phyloP scores from a whole-genome alignment of 225 moss, liverwort and hornwort genomes.

The Bryum argenteum region DNA sequence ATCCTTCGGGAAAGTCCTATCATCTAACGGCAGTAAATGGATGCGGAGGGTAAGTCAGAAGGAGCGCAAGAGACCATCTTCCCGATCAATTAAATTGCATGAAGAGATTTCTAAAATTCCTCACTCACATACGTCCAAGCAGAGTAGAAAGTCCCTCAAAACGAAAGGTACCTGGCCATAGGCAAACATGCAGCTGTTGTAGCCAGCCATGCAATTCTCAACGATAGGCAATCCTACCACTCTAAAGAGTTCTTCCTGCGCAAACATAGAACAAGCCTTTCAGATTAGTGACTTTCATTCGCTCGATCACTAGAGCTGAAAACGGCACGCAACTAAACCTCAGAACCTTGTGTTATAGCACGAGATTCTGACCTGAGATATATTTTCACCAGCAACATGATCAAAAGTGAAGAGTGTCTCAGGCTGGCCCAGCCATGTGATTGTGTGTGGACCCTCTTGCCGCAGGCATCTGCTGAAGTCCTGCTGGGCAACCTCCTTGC shows the following conservation, averaged over 20 bases:
- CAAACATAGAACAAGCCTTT: neutral
- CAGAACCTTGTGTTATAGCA: neutral
- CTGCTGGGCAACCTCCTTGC: constrained; percentile 55
- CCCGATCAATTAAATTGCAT: neutral
- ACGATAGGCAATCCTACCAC: constrained; percentile 89
- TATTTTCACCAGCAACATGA: constrained; percentile 84
- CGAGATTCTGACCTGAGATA: constrained; percentile 68
- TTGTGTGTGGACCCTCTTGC: constrained; percentile 76
- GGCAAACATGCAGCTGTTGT: constrained; percentile 99
- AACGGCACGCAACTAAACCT: neutral
- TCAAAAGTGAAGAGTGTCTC: constrained; percentile 91
- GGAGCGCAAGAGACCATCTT: neutral
- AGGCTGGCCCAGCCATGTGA: constrained; percentile 87
- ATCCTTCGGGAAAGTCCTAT: neutral
- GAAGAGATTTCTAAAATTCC: neutral
- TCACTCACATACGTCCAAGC: neutral
- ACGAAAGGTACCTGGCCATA: constrained; percentile 66
- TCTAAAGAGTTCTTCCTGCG: constrained; percentile 74
- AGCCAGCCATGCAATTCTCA: constrained; percentile 92
- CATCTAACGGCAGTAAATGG: neutral
- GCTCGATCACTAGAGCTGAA: neutral
- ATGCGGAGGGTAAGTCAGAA: neutral
- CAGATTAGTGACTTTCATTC: constrained; percentile 2
- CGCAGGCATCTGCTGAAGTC: constrained; percentile 64
- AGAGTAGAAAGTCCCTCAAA: neutral